Conservation (phyloP, 2,329 filamentous ascomycete species). For the Aureobasidium leucospermi region DNA sequence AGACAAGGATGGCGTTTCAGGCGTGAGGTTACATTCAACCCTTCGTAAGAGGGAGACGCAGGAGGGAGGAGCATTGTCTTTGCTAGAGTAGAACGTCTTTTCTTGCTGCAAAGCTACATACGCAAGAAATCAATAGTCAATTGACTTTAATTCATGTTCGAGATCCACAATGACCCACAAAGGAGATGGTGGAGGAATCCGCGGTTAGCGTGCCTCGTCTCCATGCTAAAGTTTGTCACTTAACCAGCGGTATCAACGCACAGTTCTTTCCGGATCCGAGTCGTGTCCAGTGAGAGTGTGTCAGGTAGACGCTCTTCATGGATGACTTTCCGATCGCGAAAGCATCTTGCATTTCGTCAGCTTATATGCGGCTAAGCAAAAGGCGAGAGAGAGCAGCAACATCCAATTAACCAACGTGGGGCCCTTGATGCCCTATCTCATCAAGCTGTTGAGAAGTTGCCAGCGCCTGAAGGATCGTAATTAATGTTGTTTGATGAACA, state of each 20-base stretch:
- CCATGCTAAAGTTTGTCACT: too few species aligned
- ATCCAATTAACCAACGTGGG: neutral
- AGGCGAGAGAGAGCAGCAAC: neutral
- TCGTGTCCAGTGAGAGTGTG: too few species aligned
- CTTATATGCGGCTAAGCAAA: too few species aligned
- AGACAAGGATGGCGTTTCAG: slow-evolving; percentile 11
- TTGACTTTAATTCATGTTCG: neutral
- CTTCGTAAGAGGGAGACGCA: neutral
- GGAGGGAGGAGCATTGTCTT: slow-evolving; percentile 1
- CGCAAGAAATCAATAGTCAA: slow-evolving; percentile 6
- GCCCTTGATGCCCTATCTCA: neutral
- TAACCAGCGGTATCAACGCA: too few species aligned
- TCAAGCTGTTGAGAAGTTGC: neutral
- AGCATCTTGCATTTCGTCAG: too few species aligned
- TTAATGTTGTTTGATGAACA: neutral
- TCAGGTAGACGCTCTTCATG: too few species aligned
- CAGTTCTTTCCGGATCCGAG: too few species aligned
- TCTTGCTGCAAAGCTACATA: slow-evolving; percentile 2
- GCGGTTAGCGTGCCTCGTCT: neutral
- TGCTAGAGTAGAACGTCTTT: slow-evolving; percentile 1
- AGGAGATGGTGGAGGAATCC: neutral
- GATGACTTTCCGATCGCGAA: too few species aligned
- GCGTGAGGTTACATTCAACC: slow-evolving; percentile 5
- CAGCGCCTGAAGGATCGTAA: neutral
- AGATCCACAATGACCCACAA: slow-evolving; percentile 7